These are phyloP conservation scores for Phytophthora pinifolia DNA, from an alignment of 352 stramenopile species.

Conservation along the genomic window DNA sequence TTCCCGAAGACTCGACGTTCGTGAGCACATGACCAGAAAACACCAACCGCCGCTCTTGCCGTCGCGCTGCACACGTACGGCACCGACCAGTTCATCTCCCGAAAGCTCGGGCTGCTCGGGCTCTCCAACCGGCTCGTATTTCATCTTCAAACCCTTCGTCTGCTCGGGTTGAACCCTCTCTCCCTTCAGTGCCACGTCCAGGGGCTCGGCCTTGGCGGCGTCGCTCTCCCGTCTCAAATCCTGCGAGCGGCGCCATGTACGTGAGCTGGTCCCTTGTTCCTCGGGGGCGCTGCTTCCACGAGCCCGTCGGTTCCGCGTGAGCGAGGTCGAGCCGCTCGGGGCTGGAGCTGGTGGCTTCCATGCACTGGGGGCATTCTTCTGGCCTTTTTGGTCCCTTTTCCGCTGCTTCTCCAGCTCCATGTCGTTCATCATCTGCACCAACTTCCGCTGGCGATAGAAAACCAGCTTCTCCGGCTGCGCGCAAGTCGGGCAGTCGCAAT, in stretches of 20 bases:
- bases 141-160: conserved; percentile 1
- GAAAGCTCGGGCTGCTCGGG: conserved; percentile 12
- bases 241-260: background rate
- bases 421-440: conserved; percentile 46
- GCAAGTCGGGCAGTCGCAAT: conserved; percentile 48
- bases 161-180: background rate
- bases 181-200: conserved; percentile 5
- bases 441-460: conserved; percentile 37
- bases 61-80: conserved; percentile 19
- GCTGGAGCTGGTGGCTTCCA: conserved; percentile 3
- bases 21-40: conserved; percentile 29
- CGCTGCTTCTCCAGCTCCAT: conserved; percentile 33
- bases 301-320: conserved; percentile 15
- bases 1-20: conserved; percentile 17
- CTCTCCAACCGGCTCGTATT: conserved; percentile 8
- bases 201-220: background rate
- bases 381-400: conserved; percentile 28
- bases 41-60: conserved; percentile 14
- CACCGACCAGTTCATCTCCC: conserved; percentile 23
- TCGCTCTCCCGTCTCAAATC: background rate
- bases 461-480: conserved; percentile 31
- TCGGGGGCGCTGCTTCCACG: conserved; percentile 11
- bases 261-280: background rate
- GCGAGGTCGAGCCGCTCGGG: conserved; percentile 14
- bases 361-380: conserved; percentile 10